These are phyloP conservation scores for Penicillium sp. DNA, from an alignment of 2,329 filamentous ascomycete species.

Conservation along the genomic window DNA sequence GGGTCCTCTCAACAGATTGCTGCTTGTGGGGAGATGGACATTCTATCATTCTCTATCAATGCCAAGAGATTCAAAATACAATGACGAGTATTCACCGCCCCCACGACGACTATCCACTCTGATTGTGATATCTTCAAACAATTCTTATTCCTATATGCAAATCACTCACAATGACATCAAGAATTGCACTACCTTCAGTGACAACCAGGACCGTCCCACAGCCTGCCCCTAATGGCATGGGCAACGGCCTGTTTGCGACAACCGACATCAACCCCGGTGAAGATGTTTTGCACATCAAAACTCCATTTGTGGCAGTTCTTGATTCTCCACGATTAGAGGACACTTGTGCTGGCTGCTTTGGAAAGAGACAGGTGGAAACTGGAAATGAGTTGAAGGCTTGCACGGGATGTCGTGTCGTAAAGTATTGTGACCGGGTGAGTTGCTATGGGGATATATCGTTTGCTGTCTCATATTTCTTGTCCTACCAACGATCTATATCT, in stretches of 20 bases:
- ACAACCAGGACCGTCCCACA: conserved; percentile 25
- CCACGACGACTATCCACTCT: neutral
- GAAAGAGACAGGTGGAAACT: conserved; percentile 31
- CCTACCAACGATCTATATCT: neutral
- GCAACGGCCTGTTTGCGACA: conserved; percentile 56
- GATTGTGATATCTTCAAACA: neutral
- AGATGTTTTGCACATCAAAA: conserved; percentile 48
- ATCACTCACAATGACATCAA: conserved; percentile 19
- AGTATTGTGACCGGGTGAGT: conserved; percentile 59
- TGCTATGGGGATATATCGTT: neutral
- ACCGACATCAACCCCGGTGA: conserved; percentile 49
- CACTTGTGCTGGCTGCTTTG: conserved; percentile 59
- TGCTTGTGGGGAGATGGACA: neutral
- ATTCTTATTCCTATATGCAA: conserved; percentile 2
- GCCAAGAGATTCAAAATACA: conserved; percentile 1
- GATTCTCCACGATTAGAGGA: conserved; percentile 52
- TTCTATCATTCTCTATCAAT: neutral
- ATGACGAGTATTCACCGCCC: conserved; percentile 1
- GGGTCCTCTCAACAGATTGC: neutral
- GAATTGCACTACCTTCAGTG: conserved; percentile 15
- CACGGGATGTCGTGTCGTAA: conserved; percentile 56
- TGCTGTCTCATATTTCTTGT: neutral
- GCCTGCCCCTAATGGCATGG: conserved; percentile 33
- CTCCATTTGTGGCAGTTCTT: conserved; percentile 54
- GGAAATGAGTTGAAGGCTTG: conserved; percentile 50